These are phyloP conservation scores for Rosa rugosa DNA, from an alignment of 306 rosid species.

Conservation along the genomic window DNA sequence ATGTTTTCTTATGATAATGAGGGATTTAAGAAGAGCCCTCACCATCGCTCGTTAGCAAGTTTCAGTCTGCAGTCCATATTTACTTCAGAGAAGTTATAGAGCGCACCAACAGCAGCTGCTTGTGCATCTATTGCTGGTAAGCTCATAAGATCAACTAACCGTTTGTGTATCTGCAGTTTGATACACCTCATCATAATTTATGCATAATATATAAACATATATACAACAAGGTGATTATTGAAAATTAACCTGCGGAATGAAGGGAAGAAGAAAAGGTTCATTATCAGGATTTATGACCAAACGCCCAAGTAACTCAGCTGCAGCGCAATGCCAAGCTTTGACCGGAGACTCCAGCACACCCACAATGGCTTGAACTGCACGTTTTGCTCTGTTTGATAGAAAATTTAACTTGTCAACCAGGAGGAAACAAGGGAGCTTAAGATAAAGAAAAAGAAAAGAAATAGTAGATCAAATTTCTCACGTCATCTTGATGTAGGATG, in stretches of 20 bases:
- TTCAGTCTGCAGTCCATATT: slow-evolving; percentile 96
- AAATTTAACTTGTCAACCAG: slow-evolving; percentile 24
- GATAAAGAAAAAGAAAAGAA: neutral
- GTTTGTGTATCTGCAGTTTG: slow-evolving; percentile 78
- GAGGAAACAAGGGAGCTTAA: slow-evolving; percentile 15
- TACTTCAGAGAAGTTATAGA: slow-evolving; percentile 96
- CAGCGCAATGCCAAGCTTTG: slow-evolving; percentile 95
- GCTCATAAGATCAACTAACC: slow-evolving; percentile 85
- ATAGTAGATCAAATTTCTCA: slow-evolving; percentile 40
- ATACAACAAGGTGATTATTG: neutral
- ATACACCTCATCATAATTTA: slow-evolving; percentile 10
- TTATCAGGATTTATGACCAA: slow-evolving; percentile 92
- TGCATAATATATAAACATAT: neutral
- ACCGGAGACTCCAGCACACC: slow-evolving; percentile 83
- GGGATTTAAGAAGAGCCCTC: slow-evolving; percentile 7
- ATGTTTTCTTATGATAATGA: neutral
- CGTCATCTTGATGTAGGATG: slow-evolving; percentile 94
- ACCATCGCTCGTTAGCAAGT: slow-evolving; percentile 98
- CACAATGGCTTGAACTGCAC: slow-evolving; percentile 89
- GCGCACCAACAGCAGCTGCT: slow-evolving; percentile 96
- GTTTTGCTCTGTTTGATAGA: slow-evolving; percentile 64
- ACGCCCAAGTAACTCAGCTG: slow-evolving; percentile 96
- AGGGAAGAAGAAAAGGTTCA: slow-evolving; percentile 84
- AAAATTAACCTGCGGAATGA: slow-evolving; percentile 72
- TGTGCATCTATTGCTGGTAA: slow-evolving; percentile 84